These are phyloP conservation scores for Colletotrichum sp. DNA, from an alignment of 2,329 filamentous ascomycete genomes.

Conservation along the genomic window DNA sequence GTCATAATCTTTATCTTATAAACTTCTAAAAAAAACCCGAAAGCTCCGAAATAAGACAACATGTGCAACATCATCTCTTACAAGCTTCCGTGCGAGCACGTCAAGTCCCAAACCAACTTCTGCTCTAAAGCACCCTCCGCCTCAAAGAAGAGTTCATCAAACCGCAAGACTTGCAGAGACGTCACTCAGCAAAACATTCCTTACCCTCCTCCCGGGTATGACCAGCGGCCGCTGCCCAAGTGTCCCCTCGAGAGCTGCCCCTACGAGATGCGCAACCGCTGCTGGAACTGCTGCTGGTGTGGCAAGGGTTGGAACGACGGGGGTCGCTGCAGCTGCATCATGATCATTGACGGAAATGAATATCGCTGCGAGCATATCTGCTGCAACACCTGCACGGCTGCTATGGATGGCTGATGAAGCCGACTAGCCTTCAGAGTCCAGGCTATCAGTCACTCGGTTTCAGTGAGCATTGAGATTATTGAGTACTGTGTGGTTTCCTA, in stretches of 20 bases:
- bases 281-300: slow-evolving; percentile 62
- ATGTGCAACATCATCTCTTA: slow-evolving; percentile 58
- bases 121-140: slow-evolving; percentile 44
- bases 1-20: background rate
- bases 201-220: slow-evolving; percentile 51
- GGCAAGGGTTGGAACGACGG: slow-evolving; percentile 55
- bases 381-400: slow-evolving; percentile 53
- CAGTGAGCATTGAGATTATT: background rate
- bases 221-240: slow-evolving; percentile 33
- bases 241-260: slow-evolving; percentile 53
- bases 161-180: slow-evolving; percentile 44
- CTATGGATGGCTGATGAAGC: slow-evolving; percentile 19
- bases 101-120: slow-evolving; percentile 47
- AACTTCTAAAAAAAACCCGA: background rate
- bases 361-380: slow-evolving; percentile 60
- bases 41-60: slow-evolving; percentile 1
- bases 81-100: slow-evolving; percentile 55
- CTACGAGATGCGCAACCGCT: slow-evolving; percentile 52
- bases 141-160: slow-evolving; percentile 23
- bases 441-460: background rate
- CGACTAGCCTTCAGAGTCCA: background rate
- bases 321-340: slow-evolving; percentile 55
- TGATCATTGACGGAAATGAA: slow-evolving; percentile 53
- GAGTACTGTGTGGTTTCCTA: background rate
- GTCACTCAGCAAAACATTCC: slow-evolving; percentile 46